phyloP scores from a whole-genome alignment of 306 rosid genomes.

The Quercus variabilis region DNA sequence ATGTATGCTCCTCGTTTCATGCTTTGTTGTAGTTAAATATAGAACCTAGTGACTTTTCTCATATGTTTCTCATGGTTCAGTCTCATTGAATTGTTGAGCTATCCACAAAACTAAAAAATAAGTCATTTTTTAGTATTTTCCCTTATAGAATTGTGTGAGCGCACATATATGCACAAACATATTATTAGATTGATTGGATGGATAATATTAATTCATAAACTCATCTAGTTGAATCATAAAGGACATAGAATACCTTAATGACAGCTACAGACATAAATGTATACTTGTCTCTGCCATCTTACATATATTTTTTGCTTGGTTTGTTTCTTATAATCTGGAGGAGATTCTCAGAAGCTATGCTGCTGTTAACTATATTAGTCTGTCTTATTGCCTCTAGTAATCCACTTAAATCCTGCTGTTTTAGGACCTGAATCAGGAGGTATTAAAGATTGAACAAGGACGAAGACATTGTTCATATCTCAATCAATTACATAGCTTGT shows the following conservation, averaged over 20 bases:
- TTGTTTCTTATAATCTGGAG: neutral
- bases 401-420: neutral
- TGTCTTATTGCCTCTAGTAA: neutral
- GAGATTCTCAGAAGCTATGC: neutral
- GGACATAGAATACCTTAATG: neutral
- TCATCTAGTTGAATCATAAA: neutral
- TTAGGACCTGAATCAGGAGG: neutral
- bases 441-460: neutral
- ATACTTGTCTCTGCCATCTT: neutral
- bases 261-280: neutral
- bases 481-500: neutral
- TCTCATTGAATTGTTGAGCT: neutral
- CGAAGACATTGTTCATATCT: neutral
- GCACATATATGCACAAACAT: neutral
- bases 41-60: neutral
- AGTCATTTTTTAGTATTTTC: too few species aligned
- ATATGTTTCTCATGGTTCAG: slow-evolving; percentile 1
- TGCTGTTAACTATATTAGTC: neutral
- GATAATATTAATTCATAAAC: neutral
- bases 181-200: neutral
- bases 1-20: slow-evolving; percentile 49
- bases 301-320: neutral
- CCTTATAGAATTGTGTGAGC: neutral
- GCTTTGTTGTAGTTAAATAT: slow-evolving; percentile 8
- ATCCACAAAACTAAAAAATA: neutral